phyloP scores from a whole-genome alignment of 805 yeast species.

The Suhomyces sp. region DNA sequence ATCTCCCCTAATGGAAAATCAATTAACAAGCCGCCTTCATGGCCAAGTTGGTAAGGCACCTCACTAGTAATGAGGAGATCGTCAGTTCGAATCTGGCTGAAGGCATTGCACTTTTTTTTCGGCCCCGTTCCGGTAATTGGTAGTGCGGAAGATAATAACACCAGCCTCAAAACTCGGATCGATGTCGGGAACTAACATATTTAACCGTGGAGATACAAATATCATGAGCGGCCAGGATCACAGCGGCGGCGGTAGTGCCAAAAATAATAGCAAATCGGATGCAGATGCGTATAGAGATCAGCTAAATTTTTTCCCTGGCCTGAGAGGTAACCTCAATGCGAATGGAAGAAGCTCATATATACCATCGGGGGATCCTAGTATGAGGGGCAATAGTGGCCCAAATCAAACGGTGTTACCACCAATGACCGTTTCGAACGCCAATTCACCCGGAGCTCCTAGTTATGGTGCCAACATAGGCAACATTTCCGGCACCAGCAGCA shows the following conservation, averaged over 20 bases:
- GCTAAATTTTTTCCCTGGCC: background rate
- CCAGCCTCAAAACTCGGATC: background rate
- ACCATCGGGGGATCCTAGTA: background rate
- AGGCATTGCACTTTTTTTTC: slow-evolving; percentile 9
- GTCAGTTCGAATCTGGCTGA: slow-evolving; percentile 17
- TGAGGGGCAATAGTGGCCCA: background rate
- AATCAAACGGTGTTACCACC: background rate
- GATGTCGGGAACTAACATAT: background rate
- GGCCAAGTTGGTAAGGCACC: slow-evolving; percentile 15
- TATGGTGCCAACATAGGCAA: background rate
- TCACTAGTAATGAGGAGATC: slow-evolving; percentile 16
- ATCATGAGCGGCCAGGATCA: background rate
- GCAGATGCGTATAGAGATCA: background rate
- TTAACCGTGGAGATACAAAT: background rate
- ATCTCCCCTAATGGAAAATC: too few species aligned
- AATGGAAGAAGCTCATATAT: background rate
- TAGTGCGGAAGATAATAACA: background rate
- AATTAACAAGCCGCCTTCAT: slow-evolving; percentile 7
- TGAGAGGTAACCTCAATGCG: background rate
- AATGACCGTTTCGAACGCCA: background rate
- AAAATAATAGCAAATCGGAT: background rate
- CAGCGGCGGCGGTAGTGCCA: background rate
- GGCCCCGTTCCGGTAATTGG: background rate
- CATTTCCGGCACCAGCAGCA: background rate
- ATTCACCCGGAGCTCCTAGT: background rate